Evolutionary conservation across 78 protist genomes (phyloP), one percentile per base, ranked within the genome.

Genomic region (Guillardia theta): DNA sequence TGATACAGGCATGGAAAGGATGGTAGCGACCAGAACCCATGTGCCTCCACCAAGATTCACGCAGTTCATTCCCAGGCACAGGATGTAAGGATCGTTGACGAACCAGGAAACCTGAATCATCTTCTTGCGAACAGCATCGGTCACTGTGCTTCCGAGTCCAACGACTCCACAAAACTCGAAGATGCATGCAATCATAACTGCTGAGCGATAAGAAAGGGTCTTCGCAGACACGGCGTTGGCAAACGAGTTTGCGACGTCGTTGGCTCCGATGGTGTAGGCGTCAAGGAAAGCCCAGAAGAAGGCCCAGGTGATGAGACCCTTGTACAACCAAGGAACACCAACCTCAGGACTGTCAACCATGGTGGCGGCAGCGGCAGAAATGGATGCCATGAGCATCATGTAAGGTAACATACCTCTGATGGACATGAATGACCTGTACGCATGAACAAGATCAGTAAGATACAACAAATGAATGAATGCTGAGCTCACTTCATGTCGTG

Each of bases 1-100:
- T 0, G 97, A 96, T 2, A 96, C 97, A 43, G 97, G 97, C 58
- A 83, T 3, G 27, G 53, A 39, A 22, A 47, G 8, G 36, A n/a
- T 5, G 24, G 77, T 88, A 1, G 93, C 93, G 1, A 53, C 46
- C 2, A 53, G 5, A 0, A 53, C 77, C 93, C 77, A 96, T 12
- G 22, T 0, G 0, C 46, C 70, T 3, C 53, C 33, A 18, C 93
- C 93, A 9, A 88, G 22, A 19, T 0, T 1, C 33, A 22, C 22
- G 78, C 64, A 53, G 30, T 4, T 5, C 93, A 88, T 88, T 33
- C 48, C 93, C 33, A 88, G 77, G 80, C 27, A 18, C 33, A 94
- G 88, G 19, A 83, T 12, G 24, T 92, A 48, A 0, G 94, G 96
- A 0, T 93, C 87, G 18, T 41, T 9, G 22, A 12, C 30, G 78